Conservation (phyloP, 2,329 filamentous ascomycete species). For the Penicillium polonicum region DNA sequence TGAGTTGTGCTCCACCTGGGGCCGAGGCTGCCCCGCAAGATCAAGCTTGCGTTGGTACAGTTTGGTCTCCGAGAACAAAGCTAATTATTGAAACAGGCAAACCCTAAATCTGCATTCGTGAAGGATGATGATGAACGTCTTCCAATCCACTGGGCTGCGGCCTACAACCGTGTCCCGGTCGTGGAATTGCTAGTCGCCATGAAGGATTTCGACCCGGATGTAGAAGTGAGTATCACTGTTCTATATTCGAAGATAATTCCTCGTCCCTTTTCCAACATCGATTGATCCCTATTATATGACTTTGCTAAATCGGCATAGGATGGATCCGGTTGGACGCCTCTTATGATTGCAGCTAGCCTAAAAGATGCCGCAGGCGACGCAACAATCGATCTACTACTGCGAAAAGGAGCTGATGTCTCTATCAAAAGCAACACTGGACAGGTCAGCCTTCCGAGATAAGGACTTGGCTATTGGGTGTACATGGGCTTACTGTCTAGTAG, state of each 20-base stretch:
- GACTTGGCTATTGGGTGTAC: neutral
- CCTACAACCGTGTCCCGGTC: conserved; percentile 75
- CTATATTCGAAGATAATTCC: neutral
- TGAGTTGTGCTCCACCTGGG: conserved; percentile 38
- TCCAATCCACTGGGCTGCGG: conserved; percentile 90
- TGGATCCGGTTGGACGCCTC: conserved; percentile 50
- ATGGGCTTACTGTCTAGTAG: conserved; percentile 42
- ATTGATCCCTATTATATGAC: neutral
- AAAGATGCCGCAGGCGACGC: conserved; percentile 47
- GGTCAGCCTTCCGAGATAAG: conserved; percentile 24
- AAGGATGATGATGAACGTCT: conserved; percentile 84
- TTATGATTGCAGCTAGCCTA: conserved; percentile 52
- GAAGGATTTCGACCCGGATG: conserved; percentile 79
- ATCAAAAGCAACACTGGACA: conserved; percentile 45
- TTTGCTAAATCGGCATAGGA: conserved; percentile 34
- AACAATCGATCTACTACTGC: conserved; percentile 46
- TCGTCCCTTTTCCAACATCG: neutral
- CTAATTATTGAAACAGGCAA: conserved; percentile 58
- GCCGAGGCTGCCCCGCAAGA: conserved; percentile 29
- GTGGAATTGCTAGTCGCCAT: conserved; percentile 68
- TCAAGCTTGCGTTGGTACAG: neutral
- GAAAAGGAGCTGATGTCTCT: conserved; percentile 49
- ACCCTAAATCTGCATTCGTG: conserved; percentile 72
- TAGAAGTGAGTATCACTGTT: conserved; percentile 55
- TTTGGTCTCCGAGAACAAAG: neutral